These are phyloP conservation scores for Hippophae gyantsensis DNA, from an alignment of 306 rosid genomes.

Conservation along the genomic window DNA sequence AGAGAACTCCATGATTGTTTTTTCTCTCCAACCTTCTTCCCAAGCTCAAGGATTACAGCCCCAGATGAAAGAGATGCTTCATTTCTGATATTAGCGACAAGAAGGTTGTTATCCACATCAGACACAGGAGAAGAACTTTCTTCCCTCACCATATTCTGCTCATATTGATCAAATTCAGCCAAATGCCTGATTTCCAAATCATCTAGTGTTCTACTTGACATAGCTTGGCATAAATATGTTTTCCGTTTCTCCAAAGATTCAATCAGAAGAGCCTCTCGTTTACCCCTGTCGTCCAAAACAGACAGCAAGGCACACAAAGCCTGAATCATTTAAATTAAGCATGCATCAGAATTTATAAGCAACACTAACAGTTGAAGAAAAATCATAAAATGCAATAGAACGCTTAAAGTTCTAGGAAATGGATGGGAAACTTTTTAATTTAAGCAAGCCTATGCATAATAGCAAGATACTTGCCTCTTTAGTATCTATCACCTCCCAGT, in stretches of 20 bases:
- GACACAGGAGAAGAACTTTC: constrained; percentile 77
- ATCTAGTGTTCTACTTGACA: constrained; percentile 40
- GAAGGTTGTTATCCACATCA: constrained; percentile 71
- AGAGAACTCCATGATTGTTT: constrained; percentile 58
- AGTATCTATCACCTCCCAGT: constrained; percentile 89
- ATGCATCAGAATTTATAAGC: constrained; percentile 1
- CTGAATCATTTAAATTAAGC: constrained; percentile 37
- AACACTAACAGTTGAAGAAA: constrained; percentile 1
- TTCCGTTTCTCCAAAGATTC: constrained; percentile 72
- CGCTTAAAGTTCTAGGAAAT: too few relatives aligned
- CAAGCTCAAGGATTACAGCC: constrained; percentile 55
- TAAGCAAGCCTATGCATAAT: neutral
- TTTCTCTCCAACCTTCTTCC: constrained; percentile 50
- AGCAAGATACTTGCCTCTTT: constrained; percentile 50
- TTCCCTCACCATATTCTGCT: constrained; percentile 54
- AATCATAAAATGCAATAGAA: neutral
- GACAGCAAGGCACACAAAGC: constrained; percentile 64
- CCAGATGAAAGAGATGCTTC: constrained; percentile 40
- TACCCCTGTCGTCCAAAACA: constrained; percentile 85
- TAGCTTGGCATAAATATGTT: constrained; percentile 42
- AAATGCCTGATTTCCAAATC: constrained; percentile 23
- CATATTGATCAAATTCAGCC: constrained; percentile 47
- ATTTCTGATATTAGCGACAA: constrained; percentile 26
- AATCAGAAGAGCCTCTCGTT: constrained; percentile 81
- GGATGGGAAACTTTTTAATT: too few relatives aligned